A percentile compares a stretch with the other conserved stretches of the same genome.
Evolutionary conservation across 495 filamentous ascomycete species (phyloP).

Genomic region (Lasiosphaeria miniovina): DNA sequence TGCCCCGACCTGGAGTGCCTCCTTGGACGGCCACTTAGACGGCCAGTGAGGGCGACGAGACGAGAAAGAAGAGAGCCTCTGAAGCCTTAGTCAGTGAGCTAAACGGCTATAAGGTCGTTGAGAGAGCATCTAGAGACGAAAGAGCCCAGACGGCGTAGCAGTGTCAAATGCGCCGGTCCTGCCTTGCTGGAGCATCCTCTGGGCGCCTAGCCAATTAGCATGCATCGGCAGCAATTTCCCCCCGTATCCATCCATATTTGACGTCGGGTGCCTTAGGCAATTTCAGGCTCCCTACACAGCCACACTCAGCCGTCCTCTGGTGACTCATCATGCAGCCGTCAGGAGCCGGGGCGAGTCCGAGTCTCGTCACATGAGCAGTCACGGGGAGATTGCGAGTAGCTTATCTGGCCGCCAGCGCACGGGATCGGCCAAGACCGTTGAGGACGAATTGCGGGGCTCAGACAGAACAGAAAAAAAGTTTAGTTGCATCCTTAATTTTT

Average conservation of each 20-base stretch:
- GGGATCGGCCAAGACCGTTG: not conserved
- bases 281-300: not conserved
- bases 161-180: too few species aligned
- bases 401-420: not conserved
- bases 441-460: not conserved
- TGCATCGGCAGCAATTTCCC: slow-evolving; percentile 1
- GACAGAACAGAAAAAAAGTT: slow-evolving; percentile 24
- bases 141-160: too few species aligned
- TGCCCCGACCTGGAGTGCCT: not conserved
- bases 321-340: not conserved
- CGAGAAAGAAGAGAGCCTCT: too few species aligned
- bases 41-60: too few species aligned
- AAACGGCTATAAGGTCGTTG: too few species aligned
- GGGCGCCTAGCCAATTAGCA: not conserved
- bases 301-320: slow-evolving; percentile 2
- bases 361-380: slow-evolving; percentile 11
- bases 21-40: too few species aligned
- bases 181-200: too few species aligned
- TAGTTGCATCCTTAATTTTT: slow-evolving; percentile 21
- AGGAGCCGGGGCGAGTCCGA: not conserved
- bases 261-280: slow-evolving; percentile 1
- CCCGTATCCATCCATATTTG: not conserved
- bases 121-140: too few species aligned
- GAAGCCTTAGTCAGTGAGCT: too few species aligned
- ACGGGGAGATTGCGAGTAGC: not conserved